Conservation (phyloP, 768 basidiomycete genomes). For the Chalciporus sphaerocephalus region DNA sequence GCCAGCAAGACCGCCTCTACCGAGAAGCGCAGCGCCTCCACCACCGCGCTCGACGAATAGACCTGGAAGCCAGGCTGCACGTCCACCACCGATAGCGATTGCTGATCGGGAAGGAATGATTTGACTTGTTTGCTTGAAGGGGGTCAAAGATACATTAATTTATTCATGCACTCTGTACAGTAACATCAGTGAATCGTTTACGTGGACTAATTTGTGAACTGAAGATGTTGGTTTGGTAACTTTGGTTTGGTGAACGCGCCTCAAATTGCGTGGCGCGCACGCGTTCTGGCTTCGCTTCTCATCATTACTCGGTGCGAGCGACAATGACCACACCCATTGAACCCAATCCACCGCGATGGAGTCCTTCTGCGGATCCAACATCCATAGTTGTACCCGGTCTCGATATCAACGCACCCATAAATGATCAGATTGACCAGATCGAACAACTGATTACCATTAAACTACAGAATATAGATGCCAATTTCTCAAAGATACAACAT, state of each 20-base stretch:
- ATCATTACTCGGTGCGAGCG: background rate
- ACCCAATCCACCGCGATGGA: conserved; percentile 65
- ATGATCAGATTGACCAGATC: conserved; percentile 89
- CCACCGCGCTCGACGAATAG: conserved; percentile 66
- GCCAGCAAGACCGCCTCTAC: conserved; percentile 23
- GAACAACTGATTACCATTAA: conserved; percentile 93
- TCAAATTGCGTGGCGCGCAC: too few relatives aligned
- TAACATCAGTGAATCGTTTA: background rate
- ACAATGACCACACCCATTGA: conserved; percentile 41
- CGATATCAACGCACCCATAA: conserved; percentile 60
- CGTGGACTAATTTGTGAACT: background rate
- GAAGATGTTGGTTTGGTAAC: background rate
- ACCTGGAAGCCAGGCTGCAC: conserved; percentile 49
- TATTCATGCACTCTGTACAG: background rate
- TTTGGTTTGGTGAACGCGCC: conserved; percentile 5
- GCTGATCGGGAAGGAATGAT: conserved; percentile 63
- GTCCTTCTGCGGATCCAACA: conserved; percentile 57
- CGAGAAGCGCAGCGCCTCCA: conserved; percentile 45
- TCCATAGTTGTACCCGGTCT: conserved; percentile 69
- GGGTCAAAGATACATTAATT: background rate
- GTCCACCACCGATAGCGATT: conserved; percentile 48
- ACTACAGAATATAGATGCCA: conserved; percentile 92
- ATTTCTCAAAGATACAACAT: conserved; percentile 87
- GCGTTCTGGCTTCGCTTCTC: conserved; percentile 4
- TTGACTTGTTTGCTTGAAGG: conserved; percentile 26